A percentile compares a stretch with the other conserved stretches of the same genome.
Evolutionary conservation across 331 rosid species (phyloP).

Genomic region (Cydonia oblonga): DNA sequence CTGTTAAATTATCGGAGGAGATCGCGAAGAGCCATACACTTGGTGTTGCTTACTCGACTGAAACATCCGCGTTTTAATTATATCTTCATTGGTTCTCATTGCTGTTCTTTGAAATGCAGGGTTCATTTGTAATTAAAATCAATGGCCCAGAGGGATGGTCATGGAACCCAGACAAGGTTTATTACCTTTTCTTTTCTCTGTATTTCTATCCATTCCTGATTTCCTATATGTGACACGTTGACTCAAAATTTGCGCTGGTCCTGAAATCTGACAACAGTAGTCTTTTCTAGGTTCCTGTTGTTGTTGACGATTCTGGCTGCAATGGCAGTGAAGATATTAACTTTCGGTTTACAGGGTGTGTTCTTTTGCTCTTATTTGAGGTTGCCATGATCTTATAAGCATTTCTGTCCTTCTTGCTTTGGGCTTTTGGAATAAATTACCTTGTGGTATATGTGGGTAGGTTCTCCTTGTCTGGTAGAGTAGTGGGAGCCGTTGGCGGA

Average conservation of each 20-base stretch:
- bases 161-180: conserved; percentile 87
- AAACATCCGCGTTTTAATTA: not conserved
- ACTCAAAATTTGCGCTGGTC: conserved; percentile 8
- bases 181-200: not conserved
- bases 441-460: conserved; percentile 29
- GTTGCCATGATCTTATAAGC: not conserved
- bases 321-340: conserved; percentile 89
- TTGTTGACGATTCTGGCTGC: conserved; percentile 78
- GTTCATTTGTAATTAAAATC: conserved; percentile 70
- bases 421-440: conserved; percentile 5
- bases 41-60: not conserved
- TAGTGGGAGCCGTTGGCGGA: conserved; percentile 85
- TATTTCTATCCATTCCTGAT: not conserved
- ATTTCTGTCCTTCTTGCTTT: conserved; percentile 6
- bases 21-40: not conserved
- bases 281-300: conserved; percentile 57
- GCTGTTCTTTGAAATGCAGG: conserved; percentile 40
- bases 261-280: conserved; percentile 2
- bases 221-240: not conserved
- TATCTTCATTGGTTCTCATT: conserved; percentile 21
- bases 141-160: conserved; percentile 96
- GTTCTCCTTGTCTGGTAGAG: conserved; percentile 83
- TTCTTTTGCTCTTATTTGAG: conserved; percentile 1
- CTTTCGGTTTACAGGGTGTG: conserved; percentile 87
- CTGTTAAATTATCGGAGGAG: not conserved